phyloP scores from a whole-genome alignment of 805 yeast species.

The Lipomyces oligophaga region DNA sequence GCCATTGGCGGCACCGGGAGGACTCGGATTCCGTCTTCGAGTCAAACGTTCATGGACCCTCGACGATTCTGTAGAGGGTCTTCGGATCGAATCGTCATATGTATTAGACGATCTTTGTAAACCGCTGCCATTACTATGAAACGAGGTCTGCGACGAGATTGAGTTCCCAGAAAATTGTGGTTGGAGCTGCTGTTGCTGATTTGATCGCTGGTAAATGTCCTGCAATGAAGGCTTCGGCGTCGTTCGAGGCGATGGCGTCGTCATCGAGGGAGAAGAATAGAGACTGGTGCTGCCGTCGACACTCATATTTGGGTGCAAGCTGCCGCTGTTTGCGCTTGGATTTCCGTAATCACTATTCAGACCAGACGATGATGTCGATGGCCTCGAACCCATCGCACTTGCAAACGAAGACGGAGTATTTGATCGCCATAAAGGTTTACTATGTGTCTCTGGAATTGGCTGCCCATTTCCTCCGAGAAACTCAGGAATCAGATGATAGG shows the following conservation, averaged over 20 bases:
- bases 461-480: conserved; percentile 24
- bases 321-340: not conserved
- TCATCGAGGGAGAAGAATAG: not conserved
- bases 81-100: no score
- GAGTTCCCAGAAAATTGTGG: no score
- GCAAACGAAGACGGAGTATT: no score
- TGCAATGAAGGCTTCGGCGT: conserved; percentile 20
- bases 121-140: no score
- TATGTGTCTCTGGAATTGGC: not conserved
- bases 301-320: not conserved
- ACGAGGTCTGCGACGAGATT: no score
- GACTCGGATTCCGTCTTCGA: no score
- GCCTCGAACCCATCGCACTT: not conserved
- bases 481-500: conserved; percentile 14
- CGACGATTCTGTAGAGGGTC: no score
- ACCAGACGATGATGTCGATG: not conserved
- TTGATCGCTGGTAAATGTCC: conserved; percentile 24
- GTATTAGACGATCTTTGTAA: no score
- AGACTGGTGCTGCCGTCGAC: no score
- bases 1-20: no score
- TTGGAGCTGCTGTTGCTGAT: conserved; percentile 4
- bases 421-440: no score
- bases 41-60: no score
- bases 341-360: not conserved
- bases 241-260: conserved; percentile 2